Evolutionary conservation across 2,329 filamentous ascomycete species (phyloP).

Genomic region (Apiospora rasikravindrae): DNA sequence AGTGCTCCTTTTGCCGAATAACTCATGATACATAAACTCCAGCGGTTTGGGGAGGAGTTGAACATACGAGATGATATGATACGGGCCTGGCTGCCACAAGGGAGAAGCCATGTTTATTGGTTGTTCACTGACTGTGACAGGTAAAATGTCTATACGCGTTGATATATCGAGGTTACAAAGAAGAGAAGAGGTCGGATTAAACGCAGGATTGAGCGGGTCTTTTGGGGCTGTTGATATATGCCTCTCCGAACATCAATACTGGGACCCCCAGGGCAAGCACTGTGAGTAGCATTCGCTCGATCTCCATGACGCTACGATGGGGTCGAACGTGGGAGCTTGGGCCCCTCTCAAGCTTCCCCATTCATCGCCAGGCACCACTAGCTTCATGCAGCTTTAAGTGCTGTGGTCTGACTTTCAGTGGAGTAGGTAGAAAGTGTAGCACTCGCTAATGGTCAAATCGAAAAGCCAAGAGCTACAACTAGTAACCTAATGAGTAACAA

Average conservation of each 20-base stretch:
- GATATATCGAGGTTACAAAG: no score
- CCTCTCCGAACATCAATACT: constrained; percentile 12
- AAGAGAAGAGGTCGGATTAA: constrained; percentile 9
- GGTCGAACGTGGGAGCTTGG: not conserved
- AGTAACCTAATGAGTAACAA: no score
- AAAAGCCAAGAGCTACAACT: not conserved
- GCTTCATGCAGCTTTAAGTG: constrained; percentile 17
- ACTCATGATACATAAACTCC: not conserved
- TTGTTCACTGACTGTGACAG: not conserved
- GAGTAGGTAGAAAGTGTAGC: not conserved
- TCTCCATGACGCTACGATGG: constrained; percentile 13
- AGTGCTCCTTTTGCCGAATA: not conserved
- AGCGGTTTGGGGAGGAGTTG: not conserved
- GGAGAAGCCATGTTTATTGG: constrained; percentile 52
- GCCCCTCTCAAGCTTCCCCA: constrained; percentile 1
- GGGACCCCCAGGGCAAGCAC: not conserved
- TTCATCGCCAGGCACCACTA: not conserved
- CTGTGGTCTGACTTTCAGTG: not conserved
- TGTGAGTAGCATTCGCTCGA: not conserved
- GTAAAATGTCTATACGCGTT: not conserved
- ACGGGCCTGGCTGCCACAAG: constrained; percentile 70
- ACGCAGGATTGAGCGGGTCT: constrained; percentile 6
- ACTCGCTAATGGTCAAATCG: not conserved
- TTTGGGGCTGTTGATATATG: constrained; percentile 2
- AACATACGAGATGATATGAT: constrained; percentile 75